Evolutionary conservation across 495 filamentous ascomycete species (phyloP), one percentile per base, ranked within the genome.

Genomic region (Evernia prunastri): DNA sequence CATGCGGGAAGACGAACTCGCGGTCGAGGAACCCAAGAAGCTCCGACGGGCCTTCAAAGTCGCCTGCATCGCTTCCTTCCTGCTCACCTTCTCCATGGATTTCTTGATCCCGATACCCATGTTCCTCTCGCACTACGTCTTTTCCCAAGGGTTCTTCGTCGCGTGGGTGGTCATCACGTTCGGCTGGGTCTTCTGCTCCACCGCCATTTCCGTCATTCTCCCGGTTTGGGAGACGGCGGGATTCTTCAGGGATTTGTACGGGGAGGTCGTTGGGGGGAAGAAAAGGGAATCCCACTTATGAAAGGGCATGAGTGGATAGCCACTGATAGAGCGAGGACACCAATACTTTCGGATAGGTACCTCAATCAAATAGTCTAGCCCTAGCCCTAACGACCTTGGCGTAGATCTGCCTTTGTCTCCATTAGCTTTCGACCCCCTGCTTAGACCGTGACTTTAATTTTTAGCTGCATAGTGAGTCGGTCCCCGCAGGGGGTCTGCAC

Each of bases 61-160:
- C 63, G 86, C 87, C 18, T 84, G 87, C 63, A 79, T 75, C 31
- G 81, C 83, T 56, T 90, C 88, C 0, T 79, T 85, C 13, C 69
- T 80, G 58, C 75, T 89, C 70, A 89, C 88, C 1, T 71, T 90
- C 4, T 74, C 79, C 1, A 75, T 91, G 61, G 76, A 91, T 7
- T 75, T 91, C 15, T 77, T 91, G 35, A 89, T 88, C 86, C 88
- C 88, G 15, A 88, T 91, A 76, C 88, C 88, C 1, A 80, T 91
- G 79, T 91, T 88, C 69, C 86, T 87, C 13, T 78, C 79, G 15
- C 81, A 82, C 39, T 91, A 91, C 71, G 78, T 90, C 58, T 90
- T 90, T 76, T 82, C 78, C 65, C 86, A 87, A 74, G 77, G 76
- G 4, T 90, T 90, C 75, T 90, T 90, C 72, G 84, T 85, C 15